Percentiles rank a stretch among this genome's conserved stretches.
These are phyloP conservation scores for Trichoderma brevicompactum DNA, from an alignment of 2,329 filamentous ascomycete genomes.

Conservation along the genomic window DNA sequence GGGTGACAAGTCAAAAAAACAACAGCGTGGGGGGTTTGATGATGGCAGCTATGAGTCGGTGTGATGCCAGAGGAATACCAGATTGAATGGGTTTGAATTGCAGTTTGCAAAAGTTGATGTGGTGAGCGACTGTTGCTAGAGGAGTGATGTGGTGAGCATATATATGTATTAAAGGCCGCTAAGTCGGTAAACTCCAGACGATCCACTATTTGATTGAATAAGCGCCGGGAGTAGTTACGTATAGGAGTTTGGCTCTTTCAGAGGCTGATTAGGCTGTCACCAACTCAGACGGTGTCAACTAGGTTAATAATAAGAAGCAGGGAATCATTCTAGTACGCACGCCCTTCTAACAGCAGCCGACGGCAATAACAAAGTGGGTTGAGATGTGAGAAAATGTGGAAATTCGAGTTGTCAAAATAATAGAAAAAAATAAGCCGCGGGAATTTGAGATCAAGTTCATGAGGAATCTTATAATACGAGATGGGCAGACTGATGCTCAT, in stretches of 20 bases:
- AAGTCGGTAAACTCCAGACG: neutral
- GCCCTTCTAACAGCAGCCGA: too few relatives aligned
- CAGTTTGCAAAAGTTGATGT: constrained; percentile 1
- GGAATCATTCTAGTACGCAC: too few relatives aligned
- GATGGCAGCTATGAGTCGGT: constrained; percentile 13
- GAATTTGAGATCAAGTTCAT: neutral
- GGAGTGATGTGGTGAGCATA: constrained; percentile 18
- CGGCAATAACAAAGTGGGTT: too few relatives aligned
- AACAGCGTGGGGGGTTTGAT: neutral
- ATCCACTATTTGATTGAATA: constrained; percentile 3
- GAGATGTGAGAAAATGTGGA: neutral
- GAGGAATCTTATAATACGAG: constrained; percentile 2
- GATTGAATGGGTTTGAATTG: neutral
- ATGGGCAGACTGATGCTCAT: neutral
- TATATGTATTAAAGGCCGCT: neutral
- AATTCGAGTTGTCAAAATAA: neutral
- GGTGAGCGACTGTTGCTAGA: constrained; percentile 2
- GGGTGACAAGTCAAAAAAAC: neutral
- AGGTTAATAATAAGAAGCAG: neutral
- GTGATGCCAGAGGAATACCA: neutral
- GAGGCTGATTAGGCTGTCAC: neutral
- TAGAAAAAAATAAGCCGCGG: neutral
- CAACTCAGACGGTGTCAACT: neutral
- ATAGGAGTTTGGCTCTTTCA: neutral
- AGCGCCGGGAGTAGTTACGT: neutral